Base-by-base conservation (phyloP, 2,329 filamentous ascomycete genomes). In the Botrytis fragariae region DNA sequence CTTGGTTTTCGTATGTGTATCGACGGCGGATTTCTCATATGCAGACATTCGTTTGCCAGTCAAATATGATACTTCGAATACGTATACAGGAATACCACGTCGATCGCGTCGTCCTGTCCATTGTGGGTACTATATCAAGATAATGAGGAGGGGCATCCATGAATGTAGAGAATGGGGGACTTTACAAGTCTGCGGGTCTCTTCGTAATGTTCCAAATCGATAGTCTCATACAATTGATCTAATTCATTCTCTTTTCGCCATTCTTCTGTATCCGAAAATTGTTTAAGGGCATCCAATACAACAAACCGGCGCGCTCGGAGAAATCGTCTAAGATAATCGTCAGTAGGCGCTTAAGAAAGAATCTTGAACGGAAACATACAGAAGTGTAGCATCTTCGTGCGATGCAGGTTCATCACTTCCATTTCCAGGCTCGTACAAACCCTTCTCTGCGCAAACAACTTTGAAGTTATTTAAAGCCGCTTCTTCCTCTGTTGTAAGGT, bases 21-120 rank as follows among this genome's bases (percentile, higher is more conserved):
- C 84, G 32, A 84, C 82, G 72, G 84, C 84, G 60, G 85, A 84
- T 79, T 92, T 92, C 80, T 95, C 92, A 83, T 97, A 97, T 73
- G 89, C 88, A 61, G 89, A 84, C 77, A 98, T 90, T 48, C 91
- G 92, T 84, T 97, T 97, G 81, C 87, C 88, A 84, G 97, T 93
- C 78, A 98, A 88, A 74, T 93, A 89, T 75, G 89, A 89, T 81
- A 98, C 93, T 83, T 97, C 93, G 83, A 93, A 98, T 74, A 98
- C 89, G 83, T 96, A 98, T 78, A 98, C 87, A 12, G 95, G 95
- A 75, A 97, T 97, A 77, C 95, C 95, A 78, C 94, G 92, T 78
- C 90, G 92, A 83, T 98, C 95, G 77, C 95, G 90, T 77, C 94
- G 92, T 72, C 95, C 95, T 32, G 93, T 97, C 93, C 94, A 98